Evolutionary conservation across 1,139 yeast species (phyloP), one percentile per base, ranked within the genome.

Genomic region (Kodamaea ohmeri): DNA sequence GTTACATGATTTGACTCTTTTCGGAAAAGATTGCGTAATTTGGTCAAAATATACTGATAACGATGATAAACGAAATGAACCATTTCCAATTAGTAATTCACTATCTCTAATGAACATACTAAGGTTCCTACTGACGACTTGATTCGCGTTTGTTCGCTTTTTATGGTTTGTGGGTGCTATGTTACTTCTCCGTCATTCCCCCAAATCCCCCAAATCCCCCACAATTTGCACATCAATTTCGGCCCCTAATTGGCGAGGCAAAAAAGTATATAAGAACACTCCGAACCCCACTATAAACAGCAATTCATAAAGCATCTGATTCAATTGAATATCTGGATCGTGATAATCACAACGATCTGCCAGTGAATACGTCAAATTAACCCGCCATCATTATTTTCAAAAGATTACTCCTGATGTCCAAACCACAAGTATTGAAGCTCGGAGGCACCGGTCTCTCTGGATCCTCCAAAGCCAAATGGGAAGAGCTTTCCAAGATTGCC

Each of bases 391-490:
- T 27, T 16, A 4, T 29, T 11, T 29, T 29, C 21, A 29, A 15
- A 29, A 12, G 24, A 18, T n/a, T 29, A 12, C 3, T 29, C 4
- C 24, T 9, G 14, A 36, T 18, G 32, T 18, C 32, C 32, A 36
- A 20, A 13, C 32, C 39, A 31, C 72, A 75, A 45, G 78, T 83
- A 2, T 67, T 83, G 38, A 71, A 83, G 63, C 55, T 83, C 19
- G 88, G 86, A 3, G 61, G 69, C 11, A 65, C 34, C 26, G 22
- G 24, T 7, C 15, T 29, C 25, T 19, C 74, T 37, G 55, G 59
- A 35, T 75, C 62, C 51, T 83, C 84, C 16, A 75, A 73, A 32
- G 60, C 67, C 7, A 77, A 77, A 35, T 83, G 89, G 88, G 59
- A 60, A 9, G 61, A 72, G 25, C 60, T 81, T 28, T 59, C 55